phyloP scores from a whole-genome alignment of 169 alveolate genomes.

The Besnoitia besnoiti region DNA sequence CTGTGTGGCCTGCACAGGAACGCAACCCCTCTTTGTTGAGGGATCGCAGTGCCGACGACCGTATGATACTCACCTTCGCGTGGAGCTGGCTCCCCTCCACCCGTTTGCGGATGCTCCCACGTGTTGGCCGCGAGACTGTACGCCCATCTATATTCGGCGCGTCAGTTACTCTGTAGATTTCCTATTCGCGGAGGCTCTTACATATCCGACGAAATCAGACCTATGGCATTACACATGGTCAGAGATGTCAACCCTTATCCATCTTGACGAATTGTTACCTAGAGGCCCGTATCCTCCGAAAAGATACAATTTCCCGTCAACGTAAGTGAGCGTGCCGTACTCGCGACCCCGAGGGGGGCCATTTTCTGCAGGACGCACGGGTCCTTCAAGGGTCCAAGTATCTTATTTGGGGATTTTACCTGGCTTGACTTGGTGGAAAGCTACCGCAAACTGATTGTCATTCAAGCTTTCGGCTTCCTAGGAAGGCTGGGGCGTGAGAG shows the following conservation, averaged over 20 bases:
- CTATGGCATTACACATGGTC: neutral
- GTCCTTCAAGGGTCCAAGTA: neutral
- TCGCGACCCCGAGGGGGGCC: conserved; percentile 47
- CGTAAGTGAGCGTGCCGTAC: conserved; percentile 61
- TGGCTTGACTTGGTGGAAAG: conserved; percentile 35
- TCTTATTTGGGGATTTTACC: neutral
- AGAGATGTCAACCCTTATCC: neutral
- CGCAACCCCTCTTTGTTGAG: too few relatives aligned
- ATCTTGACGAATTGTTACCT: neutral
- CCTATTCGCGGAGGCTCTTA: neutral
- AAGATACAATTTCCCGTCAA: conserved; percentile 61
- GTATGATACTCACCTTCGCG: conserved; percentile 38
- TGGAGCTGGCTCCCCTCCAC: conserved; percentile 55
- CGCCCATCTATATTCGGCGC: conserved; percentile 42
- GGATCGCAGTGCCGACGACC: too few relatives aligned
- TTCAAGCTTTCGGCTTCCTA: conserved; percentile 37
- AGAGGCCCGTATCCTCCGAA: conserved; percentile 66
- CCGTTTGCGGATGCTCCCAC: conserved; percentile 52
- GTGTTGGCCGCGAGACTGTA: conserved; percentile 47
- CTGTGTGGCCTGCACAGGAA: conserved; percentile 54
- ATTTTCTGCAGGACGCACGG: neutral
- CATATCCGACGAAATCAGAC: neutral
- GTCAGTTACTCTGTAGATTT: neutral
- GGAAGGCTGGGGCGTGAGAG: neutral
- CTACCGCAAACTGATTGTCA: conserved; percentile 57